These are phyloP conservation scores for Glonium stellatum DNA, from an alignment of 495 filamentous ascomycete species.

Conservation along the genomic window DNA sequence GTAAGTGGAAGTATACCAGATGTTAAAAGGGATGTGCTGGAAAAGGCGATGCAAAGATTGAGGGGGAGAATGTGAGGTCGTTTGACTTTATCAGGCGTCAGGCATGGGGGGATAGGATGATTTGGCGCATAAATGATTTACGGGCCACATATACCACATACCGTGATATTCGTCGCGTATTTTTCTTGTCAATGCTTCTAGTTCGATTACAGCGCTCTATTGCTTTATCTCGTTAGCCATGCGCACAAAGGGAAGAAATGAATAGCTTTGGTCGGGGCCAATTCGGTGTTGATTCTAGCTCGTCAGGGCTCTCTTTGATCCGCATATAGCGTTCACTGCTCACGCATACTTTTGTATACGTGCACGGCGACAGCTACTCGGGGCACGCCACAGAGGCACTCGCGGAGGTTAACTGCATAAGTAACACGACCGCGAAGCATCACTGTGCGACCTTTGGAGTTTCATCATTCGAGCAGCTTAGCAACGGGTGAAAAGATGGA, in stretches of 20 bases:
- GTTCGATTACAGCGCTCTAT: no score
- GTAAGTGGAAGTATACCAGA: conserved; percentile 12
- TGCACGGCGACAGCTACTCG: background rate
- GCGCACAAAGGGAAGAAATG: conserved; percentile 4
- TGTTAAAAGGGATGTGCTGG: conserved; percentile 12
- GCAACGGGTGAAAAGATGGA: background rate
- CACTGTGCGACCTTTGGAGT: background rate
- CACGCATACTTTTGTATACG: background rate
- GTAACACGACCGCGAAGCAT: conserved; percentile 16
- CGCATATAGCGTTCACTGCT: conserved; percentile 13
- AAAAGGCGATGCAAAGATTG: conserved; percentile 10
- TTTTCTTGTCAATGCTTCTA: no score
- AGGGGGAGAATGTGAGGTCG: conserved; percentile 20
- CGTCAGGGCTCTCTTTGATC: conserved; percentile 36
- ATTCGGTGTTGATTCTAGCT: background rate
- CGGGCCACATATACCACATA: no score
- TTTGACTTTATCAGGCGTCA: no score
- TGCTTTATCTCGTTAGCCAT: no score
- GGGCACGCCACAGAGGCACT: background rate
- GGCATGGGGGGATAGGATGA: conserved; percentile 24
- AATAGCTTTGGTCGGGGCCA: background rate
- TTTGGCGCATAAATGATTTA: background rate
- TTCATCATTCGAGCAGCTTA: conserved; percentile 6
- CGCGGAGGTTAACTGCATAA: conserved; percentile 20
- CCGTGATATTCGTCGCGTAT: no score